Percentiles rank a stretch among this genome's conserved stretches.
Evolutionary conservation across 1,284 basidiomycete genomes (phyloP).

Genomic region (Pterula multifida): DNA sequence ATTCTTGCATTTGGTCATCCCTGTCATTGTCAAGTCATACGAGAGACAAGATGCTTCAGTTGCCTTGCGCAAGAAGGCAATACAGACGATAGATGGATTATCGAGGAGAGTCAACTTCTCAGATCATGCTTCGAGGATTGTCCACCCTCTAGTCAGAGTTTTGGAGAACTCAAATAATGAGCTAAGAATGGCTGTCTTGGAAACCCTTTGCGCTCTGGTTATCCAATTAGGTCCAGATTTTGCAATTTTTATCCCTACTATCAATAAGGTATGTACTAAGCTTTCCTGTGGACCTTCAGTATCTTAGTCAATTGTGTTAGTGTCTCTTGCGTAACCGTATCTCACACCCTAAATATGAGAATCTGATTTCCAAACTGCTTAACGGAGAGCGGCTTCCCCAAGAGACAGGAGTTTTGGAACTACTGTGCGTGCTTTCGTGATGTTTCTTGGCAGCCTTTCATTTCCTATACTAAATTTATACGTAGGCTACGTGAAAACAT

Average conservation of each 20-base stretch:
- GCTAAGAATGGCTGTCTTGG: constrained; percentile 81
- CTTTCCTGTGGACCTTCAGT: not conserved
- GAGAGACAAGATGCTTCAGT: constrained; percentile 75
- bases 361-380: constrained; percentile 78
- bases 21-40: constrained; percentile 87
- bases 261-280: constrained; percentile 68
- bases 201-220: constrained; percentile 86
- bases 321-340: constrained; percentile 72
- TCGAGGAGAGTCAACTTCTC: constrained; percentile 95
- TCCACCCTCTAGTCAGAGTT: constrained; percentile 90
- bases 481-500: constrained; percentile 42
- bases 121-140: constrained; percentile 96
- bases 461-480: constrained; percentile 6
- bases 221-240: constrained; percentile 94
- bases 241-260: constrained; percentile 93
- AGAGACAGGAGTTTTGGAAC: constrained; percentile 49
- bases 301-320: constrained; percentile 24
- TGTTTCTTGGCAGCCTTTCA: constrained; percentile 7
- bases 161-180: constrained; percentile 75
- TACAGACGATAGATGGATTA: constrained; percentile 86
- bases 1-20: constrained; percentile 94
- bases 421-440: constrained; percentile 35
- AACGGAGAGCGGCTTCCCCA: constrained; percentile 88
- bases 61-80: constrained; percentile 76
- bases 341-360: constrained; percentile 81